These are phyloP conservation scores for Achaetomium macrosporum DNA, from an alignment of 2,329 filamentous ascomycete species.

Conservation along the genomic window DNA sequence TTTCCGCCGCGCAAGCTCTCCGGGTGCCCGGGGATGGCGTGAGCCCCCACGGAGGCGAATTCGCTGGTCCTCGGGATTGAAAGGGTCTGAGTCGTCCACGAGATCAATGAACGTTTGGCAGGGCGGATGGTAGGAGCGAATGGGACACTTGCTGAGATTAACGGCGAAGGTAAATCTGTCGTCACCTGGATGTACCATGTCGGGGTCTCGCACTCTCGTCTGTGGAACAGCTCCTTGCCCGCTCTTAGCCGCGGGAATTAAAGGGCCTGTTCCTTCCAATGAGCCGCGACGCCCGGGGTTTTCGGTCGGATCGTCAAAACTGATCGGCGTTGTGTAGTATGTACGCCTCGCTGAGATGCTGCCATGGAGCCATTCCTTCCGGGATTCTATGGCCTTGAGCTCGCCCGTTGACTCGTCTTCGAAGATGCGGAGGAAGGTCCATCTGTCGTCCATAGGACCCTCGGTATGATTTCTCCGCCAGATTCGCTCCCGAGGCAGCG, in stretches of 20 bases:
- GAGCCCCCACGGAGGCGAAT: constrained; percentile 43
- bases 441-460: constrained; percentile 67
- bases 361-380: constrained; percentile 57
- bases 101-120: constrained; percentile 55
- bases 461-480: constrained; percentile 64
- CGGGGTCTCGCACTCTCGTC: constrained; percentile 31
- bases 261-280: background rate
- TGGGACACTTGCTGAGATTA: constrained; percentile 47
- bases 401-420: constrained; percentile 53
- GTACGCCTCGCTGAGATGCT: constrained; percentile 56
- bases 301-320: constrained; percentile 31
- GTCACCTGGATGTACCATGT: constrained; percentile 45
- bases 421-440: constrained; percentile 60
- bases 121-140: constrained; percentile 49
- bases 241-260: background rate
- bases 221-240: background rate
- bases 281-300: background rate
- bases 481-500: constrained; percentile 41
- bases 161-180: constrained; percentile 39
- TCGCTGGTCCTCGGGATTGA: constrained; percentile 35
- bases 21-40: constrained; percentile 30
- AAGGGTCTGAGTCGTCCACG: constrained; percentile 42
- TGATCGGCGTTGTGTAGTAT: constrained; percentile 57
- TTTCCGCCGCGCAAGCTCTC: constrained; percentile 12
- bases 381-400: constrained; percentile 59